Conservation (phyloP, 2,329 filamentous ascomycete species). For the Blastomyces gilchristii region DNA sequence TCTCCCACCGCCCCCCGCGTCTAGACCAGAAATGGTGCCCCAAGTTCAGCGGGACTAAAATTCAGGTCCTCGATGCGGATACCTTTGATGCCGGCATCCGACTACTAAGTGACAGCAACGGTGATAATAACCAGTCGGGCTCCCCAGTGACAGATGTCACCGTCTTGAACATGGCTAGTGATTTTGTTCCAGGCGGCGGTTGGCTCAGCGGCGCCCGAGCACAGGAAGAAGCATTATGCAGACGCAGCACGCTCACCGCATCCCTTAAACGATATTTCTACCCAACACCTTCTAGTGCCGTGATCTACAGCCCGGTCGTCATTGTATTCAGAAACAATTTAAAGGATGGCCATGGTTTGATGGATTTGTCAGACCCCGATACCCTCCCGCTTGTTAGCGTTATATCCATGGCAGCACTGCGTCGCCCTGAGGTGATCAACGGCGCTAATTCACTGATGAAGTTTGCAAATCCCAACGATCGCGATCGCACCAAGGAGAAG, state of each 20-base stretch:
- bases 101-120: not conserved
- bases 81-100: slow-evolving; percentile 7
- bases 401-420: slow-evolving; percentile 9
- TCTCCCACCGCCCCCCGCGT: not conserved
- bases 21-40: slow-evolving; percentile 4
- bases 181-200: slow-evolving; percentile 1
- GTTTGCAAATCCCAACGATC: slow-evolving; percentile 6
- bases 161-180: slow-evolving; percentile 12
- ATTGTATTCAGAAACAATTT: slow-evolving; percentile 10
- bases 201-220: slow-evolving; percentile 9
- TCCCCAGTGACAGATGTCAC: not conserved
- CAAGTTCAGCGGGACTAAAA: not conserved
- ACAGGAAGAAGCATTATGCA: slow-evolving; percentile 12
- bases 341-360: slow-evolving; percentile 6
- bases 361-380: slow-evolving; percentile 7
- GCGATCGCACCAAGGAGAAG: slow-evolving; percentile 9
- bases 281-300: slow-evolving; percentile 4
- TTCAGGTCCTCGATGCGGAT: slow-evolving; percentile 6
- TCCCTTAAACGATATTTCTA: slow-evolving; percentile 9
- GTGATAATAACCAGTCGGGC: not conserved
- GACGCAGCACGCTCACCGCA: slow-evolving; percentile 11
- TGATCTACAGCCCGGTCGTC: slow-evolving; percentile 10
- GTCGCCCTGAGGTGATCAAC: slow-evolving; percentile 3
- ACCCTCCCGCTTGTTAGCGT: slow-evolving; percentile 10
- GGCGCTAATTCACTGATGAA: slow-evolving; percentile 1